Conservation (phyloP, 805 yeast species). For the Ogataea chonburiensis region DNA sequence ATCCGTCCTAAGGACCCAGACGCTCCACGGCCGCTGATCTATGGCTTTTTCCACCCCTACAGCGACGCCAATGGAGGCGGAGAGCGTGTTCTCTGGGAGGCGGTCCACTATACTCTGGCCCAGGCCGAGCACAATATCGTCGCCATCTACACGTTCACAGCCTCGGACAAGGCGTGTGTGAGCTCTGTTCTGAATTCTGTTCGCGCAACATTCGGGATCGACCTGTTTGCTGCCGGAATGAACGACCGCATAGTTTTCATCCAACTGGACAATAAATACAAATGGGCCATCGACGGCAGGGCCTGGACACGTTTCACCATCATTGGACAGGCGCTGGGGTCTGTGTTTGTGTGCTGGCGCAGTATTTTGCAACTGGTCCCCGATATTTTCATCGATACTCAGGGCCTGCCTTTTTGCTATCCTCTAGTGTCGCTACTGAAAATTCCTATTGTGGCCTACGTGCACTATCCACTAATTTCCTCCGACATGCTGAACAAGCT, state of each 20-base stretch:
- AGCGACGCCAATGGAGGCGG: conserved; percentile 99
- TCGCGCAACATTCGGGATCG: conserved; percentile 28
- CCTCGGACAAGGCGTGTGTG: conserved; percentile 24
- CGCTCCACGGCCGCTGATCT: conserved; percentile 44
- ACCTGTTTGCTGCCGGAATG: conserved; percentile 23
- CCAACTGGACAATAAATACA: conserved; percentile 31
- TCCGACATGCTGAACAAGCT: conserved; percentile 78
- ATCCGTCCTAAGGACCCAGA: conserved; percentile 36
- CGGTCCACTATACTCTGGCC: conserved; percentile 67
- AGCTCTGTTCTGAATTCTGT: conserved; percentile 26
- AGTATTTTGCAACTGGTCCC: conserved; percentile 71
- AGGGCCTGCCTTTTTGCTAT: conserved; percentile 89
- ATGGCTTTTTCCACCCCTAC: conserved; percentile 93
- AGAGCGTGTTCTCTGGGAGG: conserved; percentile 94
- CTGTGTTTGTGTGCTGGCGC: conserved; percentile 63
- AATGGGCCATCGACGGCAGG: conserved; percentile 62
- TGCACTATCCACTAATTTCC: conserved; percentile 94
- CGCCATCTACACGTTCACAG: conserved; percentile 55
- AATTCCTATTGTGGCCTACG: conserved; percentile 80
- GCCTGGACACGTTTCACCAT: conserved; percentile 81
- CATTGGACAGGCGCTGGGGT: conserved; percentile 84
- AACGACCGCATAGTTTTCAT: conserved; percentile 34
- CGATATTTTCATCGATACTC: conserved; percentile 91
- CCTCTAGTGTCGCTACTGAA: conserved; percentile 59
- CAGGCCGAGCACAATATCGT: conserved; percentile 51